These are phyloP conservation scores for Botrytis cinerea DNA, from an alignment of 2,329 filamentous ascomycete genomes.

Conservation along the genomic window DNA sequence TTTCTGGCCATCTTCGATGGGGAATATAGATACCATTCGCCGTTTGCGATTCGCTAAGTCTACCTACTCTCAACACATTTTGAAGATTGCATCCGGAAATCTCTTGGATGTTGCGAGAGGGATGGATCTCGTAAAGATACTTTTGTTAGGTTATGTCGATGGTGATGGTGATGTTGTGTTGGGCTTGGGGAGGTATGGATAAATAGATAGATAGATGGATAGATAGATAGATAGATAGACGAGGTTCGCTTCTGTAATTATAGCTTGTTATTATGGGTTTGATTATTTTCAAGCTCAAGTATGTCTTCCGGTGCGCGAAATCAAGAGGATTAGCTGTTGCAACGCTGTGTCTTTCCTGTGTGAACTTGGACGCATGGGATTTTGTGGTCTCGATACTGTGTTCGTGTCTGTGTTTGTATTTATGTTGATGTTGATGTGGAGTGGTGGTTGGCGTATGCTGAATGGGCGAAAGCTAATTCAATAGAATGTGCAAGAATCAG, in stretches of 20 bases:
- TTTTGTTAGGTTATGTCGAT: neutral
- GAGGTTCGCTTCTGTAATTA: neutral
- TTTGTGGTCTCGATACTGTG: neutral
- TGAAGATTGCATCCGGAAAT: neutral
- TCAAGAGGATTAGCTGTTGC: neutral
- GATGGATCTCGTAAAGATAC: neutral
- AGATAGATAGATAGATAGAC: neutral
- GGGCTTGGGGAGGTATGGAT: no score
- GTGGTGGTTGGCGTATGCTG: neutral
- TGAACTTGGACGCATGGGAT: neutral
- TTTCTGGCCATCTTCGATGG: neutral
- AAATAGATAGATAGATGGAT: no score
- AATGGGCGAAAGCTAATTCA: neutral
- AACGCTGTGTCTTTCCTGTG: neutral
- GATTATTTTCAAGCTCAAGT: no score
- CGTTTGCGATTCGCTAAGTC: neutral
- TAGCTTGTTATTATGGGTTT: neutral
- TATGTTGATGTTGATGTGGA: neutral
- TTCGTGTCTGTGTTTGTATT: neutral
- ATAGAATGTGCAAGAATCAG: neutral
- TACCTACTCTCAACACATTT: neutral
- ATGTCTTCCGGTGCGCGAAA: no score
- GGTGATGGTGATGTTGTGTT: neutral
- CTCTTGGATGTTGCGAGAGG: neutral
- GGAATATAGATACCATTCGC: neutral